Evolutionary conservation across 768 basidiomycete genomes (phyloP), one percentile per base, ranked within the genome.

Genomic region (Thelephora aurantiotincta): DNA sequence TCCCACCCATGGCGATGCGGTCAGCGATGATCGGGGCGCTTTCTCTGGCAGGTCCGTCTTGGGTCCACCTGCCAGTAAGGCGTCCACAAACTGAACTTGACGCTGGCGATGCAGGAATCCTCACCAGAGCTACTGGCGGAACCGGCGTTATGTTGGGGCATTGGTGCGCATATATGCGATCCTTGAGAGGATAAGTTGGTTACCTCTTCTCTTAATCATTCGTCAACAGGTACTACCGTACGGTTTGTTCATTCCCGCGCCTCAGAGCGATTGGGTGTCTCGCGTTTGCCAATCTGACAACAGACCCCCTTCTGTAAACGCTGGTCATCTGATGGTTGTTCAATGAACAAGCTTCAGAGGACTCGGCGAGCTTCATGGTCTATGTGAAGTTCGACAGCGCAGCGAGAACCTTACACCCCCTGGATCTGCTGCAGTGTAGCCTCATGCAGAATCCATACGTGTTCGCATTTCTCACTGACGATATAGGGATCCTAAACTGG

Each of bases 391-490:
- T 93, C 54, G 38, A 18, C 9, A 14, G 38, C 3, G 75, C 44
- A 63, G 72, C 1, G 80, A 82, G 55, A 74, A 85, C 56, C 56
- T 89, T 53, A 82, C 81, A 81, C 81, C 1, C 85, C 87, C 6
- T 91, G 88, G 88, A 89, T 91, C 48, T 91, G 93, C 60, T 94
- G 94, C 56, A 94, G 94, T 12, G 92, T 89, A 60, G 35, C 76
- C 55, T 51, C 45, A 20, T 50, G 11, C 23, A 18, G 9, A 9
- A n/a, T 9, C 26, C 9, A 30, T 14, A 2, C 22, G 38, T 41
- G 38, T 14, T 41, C 18, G 16, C 46, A n/a, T n/a, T 5, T 12
- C 4, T 26, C 22, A 33, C 6, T 19, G 46, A n/a, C 34, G 22
- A 18, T 11, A 3, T 44, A 83, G 82, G 84, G 86, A 6, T 91